Evolutionary conservation across 2,329 filamentous ascomycete genomes (phyloP).

Genomic region (Cladophialophora chaetospira): DNA sequence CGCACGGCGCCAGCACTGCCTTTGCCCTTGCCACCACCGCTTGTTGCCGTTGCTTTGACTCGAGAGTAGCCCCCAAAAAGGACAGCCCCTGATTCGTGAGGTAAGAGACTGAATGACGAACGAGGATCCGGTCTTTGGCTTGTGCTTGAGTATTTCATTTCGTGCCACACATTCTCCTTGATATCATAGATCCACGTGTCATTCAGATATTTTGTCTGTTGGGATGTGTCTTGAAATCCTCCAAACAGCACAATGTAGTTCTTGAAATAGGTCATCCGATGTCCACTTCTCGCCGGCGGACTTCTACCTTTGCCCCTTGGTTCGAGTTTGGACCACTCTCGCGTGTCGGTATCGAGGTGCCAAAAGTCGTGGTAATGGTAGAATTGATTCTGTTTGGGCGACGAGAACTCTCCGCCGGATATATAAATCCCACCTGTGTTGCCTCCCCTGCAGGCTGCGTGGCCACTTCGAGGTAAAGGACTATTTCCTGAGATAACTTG

Average conservation of each 20-base stretch:
- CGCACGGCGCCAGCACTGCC: conserved; percentile 63
- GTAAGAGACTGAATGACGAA: conserved; percentile 88
- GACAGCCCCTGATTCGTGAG: conserved; percentile 85
- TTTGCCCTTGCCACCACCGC: conserved; percentile 57
- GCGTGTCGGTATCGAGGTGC: conserved; percentile 77
- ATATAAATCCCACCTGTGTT: conserved; percentile 85
- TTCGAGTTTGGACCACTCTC: conserved; percentile 92
- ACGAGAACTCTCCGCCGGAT: conserved; percentile 93
- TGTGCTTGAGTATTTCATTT: conserved; percentile 71
- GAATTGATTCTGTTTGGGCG: conserved; percentile 95
- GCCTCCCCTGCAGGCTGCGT: conserved; percentile 89
- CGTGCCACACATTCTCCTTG: conserved; percentile 79
- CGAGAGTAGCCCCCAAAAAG: conserved; percentile 93
- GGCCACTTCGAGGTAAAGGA: conserved; percentile 84
- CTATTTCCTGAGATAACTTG: conserved; percentile 88
- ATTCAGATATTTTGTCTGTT: conserved; percentile 88
- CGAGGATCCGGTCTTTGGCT: conserved; percentile 86
- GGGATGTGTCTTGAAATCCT: conserved; percentile 94
- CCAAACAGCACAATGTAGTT: conserved; percentile 95
- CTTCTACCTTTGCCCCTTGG: conserved; percentile 68
- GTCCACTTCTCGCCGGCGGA: conserved; percentile 83
- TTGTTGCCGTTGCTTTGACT: conserved; percentile 68
- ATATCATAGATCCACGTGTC: conserved; percentile 98
- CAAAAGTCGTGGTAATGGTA: conserved; percentile 99
- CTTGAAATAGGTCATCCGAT: conserved; percentile 96